Percentiles rank a stretch among this genome's conserved stretches.
These are phyloP conservation scores for Rhizoclosmatium sp. DNA, from an alignment of 192 early-diverging fungal species.

Conservation along the genomic window DNA sequence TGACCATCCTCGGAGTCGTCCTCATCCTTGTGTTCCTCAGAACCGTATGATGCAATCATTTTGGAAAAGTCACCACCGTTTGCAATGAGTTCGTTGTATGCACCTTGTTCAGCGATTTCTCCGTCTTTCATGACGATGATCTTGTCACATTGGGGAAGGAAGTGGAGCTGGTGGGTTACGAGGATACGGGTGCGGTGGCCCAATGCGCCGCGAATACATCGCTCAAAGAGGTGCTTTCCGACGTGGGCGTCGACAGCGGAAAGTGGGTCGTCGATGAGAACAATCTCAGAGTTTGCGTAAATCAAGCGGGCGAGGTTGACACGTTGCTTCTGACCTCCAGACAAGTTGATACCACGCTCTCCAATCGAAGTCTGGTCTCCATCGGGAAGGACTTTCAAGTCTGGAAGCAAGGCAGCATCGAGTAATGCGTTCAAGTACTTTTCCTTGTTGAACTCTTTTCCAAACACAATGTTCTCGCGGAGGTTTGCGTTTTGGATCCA, in stretches of 20 bases:
- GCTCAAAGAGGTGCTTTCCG: constrained; percentile 74
- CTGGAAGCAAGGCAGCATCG: constrained; percentile 74
- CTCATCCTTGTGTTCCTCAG: constrained; percentile 51
- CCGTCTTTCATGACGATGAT: constrained; percentile 78
- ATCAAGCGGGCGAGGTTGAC: constrained; percentile 82
- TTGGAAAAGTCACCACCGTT: constrained; percentile 66
- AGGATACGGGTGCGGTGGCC: constrained; percentile 81
- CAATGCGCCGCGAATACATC: constrained; percentile 73
- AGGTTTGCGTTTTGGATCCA: constrained; percentile 88
- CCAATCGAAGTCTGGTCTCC: constrained; percentile 72
- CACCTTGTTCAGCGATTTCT: constrained; percentile 70
- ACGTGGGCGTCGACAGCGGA: constrained; percentile 63
- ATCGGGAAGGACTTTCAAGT: constrained; percentile 68
- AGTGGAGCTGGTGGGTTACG: constrained; percentile 83
- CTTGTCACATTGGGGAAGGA: constrained; percentile 78
- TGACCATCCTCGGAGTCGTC: constrained; percentile 40
- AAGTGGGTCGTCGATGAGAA: constrained; percentile 87
- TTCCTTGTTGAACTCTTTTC: constrained; percentile 62
- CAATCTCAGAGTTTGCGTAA: constrained; percentile 79
- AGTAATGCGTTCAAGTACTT: constrained; percentile 72
- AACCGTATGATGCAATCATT: constrained; percentile 56
- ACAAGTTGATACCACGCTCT: constrained; percentile 62
- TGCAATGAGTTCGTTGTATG: constrained; percentile 67
- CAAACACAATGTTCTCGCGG: constrained; percentile 75
- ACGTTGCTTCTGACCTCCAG: constrained; percentile 84